Evolutionary conservation across 2,329 filamentous ascomycete species (phyloP).

Genomic region (Cucurbitaria berberidis): DNA sequence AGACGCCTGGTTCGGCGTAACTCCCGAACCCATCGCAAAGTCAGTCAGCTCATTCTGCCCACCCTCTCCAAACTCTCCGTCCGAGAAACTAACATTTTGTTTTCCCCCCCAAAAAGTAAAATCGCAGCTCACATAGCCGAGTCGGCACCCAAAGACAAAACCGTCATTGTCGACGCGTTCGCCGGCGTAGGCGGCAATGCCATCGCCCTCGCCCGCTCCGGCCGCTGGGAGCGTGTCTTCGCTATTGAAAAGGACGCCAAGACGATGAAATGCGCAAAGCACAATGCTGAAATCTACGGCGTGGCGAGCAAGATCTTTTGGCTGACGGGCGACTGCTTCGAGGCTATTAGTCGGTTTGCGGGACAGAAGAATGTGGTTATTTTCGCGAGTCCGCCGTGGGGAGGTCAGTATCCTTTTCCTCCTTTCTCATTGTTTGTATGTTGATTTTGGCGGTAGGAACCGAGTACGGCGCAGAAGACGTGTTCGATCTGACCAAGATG

Average conservation of each 20-base stretch:
- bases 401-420: slow-evolving; percentile 58
- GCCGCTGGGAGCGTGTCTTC: slow-evolving; percentile 81
- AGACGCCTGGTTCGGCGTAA: slow-evolving; percentile 96
- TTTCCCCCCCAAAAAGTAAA: slow-evolving; percentile 58
- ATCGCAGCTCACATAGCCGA: slow-evolving; percentile 75
- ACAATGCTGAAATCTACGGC: slow-evolving; percentile 87
- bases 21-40: slow-evolving; percentile 88
- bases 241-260: slow-evolving; percentile 84
- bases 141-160: slow-evolving; percentile 61
- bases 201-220: slow-evolving; percentile 88
- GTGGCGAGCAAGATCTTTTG: slow-evolving; percentile 80
- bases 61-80: no score
- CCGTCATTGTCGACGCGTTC: slow-evolving; percentile 83
- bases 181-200: slow-evolving; percentile 91
- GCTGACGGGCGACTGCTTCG: slow-evolving; percentile 86
- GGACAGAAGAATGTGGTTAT: slow-evolving; percentile 62
- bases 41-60: slow-evolving; percentile 46
- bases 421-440: not conserved
- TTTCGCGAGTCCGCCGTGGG: slow-evolving; percentile 78
- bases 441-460: slow-evolving; percentile 56
- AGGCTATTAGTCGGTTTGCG: slow-evolving; percentile 65
- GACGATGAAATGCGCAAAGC: slow-evolving; percentile 86
- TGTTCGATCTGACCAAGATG: slow-evolving; percentile 88
- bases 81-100: no score
- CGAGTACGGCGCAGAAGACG: slow-evolving; percentile 66